Evolutionary conservation across 371 early-diverging fungal species (phyloP), one percentile per base, ranked within the genome.

Genomic region (Entomophthora muscae): DNA sequence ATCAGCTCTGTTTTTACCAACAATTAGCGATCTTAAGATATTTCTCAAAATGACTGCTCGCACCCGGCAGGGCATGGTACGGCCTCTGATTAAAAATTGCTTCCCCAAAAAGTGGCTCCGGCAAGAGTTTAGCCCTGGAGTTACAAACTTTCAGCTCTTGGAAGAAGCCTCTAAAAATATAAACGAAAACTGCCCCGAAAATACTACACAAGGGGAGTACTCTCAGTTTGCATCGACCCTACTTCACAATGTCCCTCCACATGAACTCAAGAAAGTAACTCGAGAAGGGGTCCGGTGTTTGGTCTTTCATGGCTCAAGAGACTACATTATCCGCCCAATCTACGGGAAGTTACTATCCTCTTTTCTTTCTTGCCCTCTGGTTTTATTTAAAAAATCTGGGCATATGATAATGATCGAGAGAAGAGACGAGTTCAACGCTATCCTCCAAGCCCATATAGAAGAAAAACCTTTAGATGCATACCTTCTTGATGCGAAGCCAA

Each of bases 391-490:
- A n/a, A 62, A 62, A 5, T n/a, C 52, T 3, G 62, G 62, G 3
- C 62, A 62, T 52, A 52, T 62, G 51, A 2, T 62, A 21, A 62
- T 33, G 32, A 52, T 62, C 1, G 52, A 62, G 28, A 1, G 17
- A 26, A 27, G 27, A 3, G 29, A 52, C 5, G 29, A 62, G 13
- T 62, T 26, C 22, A 62, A 62, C 24, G 10, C 28, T 17, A 33
- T 33, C 17, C 27, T 62, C 12, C 10, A 53, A 26, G 51, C 62
- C 52, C 62, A 62, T 29, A 52, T 62, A 3, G 62, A 62, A 62
- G n/a, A 30, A 21, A n/a, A 27, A 17, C 27, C n/a, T 3, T 29
- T 62, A 23, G 13, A 62, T 27, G 22, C 22, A 10, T 62, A 62
- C 53, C 62, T 62, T 26, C 22, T n/a, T n/a, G n/a, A n/a, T n/a